Evolutionary conservation across 2,329 filamentous ascomycete species (phyloP), one percentile per base, ranked within the genome.

Genomic region (Daldinia sp.): DNA sequence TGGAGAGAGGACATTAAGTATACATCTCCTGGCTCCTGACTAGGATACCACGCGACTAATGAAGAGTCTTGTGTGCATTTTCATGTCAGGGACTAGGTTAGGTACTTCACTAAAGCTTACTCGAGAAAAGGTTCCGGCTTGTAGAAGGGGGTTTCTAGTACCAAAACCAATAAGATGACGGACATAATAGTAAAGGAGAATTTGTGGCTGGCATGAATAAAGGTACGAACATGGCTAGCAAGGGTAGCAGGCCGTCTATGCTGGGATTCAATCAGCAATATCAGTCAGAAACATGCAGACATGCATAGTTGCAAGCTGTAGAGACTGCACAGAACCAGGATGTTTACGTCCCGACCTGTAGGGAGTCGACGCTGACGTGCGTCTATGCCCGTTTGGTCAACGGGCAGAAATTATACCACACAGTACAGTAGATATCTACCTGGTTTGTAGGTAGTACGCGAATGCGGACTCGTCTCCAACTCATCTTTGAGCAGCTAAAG

Each of bases 81-180:
- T 32, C n/a, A 56, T 43, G 37, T 7, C 49, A 64, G 37, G 53
- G 57, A 39, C 25, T n/a, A n/a, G n/a, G 1, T n/a, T 7, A 39
- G 32, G 50, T 35, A 35, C 21, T 39, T 32, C 35, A 52, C 29
- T 61, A 34, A 50, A 54, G 49, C 47, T 47, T 52, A 55, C 47
- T 49, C 53, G 54, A 57, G n/a, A 17, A 47, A 43, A 39, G 11
- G 47, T 45, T 35, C 54, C 49, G 30, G 29, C 32, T 23, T 50
- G 41, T 61, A 53, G 29, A 34, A 66, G 32, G 57, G 54, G 55
- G 35, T 45, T 45, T 60, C 27, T 50, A 47, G 23, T n/a, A 47
- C 49, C 1, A 30, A 56, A n/a, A 50, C 61, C 61, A 66, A 66
- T 66, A 53, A 66, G 43, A 52, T 56, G n/a, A 27, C 4, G 27